Conservation (phyloP, 306 rosid genomes). For the Ceratonia siliqua region DNA sequence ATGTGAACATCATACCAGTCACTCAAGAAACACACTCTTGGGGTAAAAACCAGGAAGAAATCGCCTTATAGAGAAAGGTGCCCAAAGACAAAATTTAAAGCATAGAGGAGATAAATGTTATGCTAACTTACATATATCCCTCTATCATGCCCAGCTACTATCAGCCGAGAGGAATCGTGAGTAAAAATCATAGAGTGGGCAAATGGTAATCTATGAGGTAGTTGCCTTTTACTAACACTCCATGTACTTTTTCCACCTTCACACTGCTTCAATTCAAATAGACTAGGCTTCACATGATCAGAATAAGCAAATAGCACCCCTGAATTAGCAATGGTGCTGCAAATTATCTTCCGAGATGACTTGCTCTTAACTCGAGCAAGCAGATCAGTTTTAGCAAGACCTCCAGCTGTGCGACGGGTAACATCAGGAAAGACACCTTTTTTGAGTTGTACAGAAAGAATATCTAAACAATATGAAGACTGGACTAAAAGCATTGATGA, state of each 20-base stretch:
- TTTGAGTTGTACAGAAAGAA: constrained; percentile 54
- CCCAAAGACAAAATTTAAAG: not conserved
- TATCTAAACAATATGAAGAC: constrained; percentile 65
- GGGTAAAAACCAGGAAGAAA: not conserved
- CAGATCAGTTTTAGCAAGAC: constrained; percentile 49
- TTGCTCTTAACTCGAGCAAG: constrained; percentile 70
- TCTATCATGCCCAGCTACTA: constrained; percentile 86
- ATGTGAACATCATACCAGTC: not conserved
- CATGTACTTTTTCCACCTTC: constrained; percentile 52
- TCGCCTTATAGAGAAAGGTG: not conserved
- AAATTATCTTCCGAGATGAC: constrained; percentile 76
- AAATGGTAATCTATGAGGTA: constrained; percentile 68
- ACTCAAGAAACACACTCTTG: not conserved
- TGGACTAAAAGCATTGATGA: constrained; percentile 78
- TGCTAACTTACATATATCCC: constrained; percentile 78
- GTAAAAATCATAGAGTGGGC: constrained; percentile 89
- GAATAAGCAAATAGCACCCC: constrained; percentile 81
- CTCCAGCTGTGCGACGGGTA: constrained; percentile 49
- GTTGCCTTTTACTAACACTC: constrained; percentile 58
- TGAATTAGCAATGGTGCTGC: constrained; percentile 80
- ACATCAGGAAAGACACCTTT: constrained; percentile 44
- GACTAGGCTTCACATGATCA: constrained; percentile 68
- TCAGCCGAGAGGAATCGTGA: constrained; percentile 81
- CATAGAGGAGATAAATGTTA: not conserved
- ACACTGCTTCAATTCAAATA: constrained; percentile 63